Evolutionary conservation across 176 grass and related monocot genomes (phyloP), one percentile per base, ranked within the genome.

Genomic region (Pontederia paniculata): DNA sequence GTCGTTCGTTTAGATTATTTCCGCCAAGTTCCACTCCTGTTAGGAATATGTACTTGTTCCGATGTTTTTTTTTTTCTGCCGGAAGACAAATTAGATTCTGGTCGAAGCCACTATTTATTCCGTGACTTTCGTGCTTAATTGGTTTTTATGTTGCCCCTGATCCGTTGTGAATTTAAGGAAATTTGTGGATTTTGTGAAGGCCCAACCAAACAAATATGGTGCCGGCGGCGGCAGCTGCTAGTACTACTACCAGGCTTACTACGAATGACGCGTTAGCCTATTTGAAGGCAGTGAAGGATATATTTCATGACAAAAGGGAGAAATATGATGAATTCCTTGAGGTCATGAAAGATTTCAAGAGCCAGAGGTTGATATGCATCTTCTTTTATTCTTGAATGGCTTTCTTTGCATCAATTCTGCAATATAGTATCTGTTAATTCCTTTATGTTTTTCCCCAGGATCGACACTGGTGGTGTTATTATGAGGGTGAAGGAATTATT

Each of bases 281-380:
- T 69, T 70, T 98, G 48, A 98, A 91, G 74, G 76, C 62, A 13
- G 93, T 98, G 17, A 98, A 98, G 65, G 93, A 98, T 68, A 98
- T 91, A 75, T 98, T 98, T 77, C 86, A 84, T 58, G 93, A 98
- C 77, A 89, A 88, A 45, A 80, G 88, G 58, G 93, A 86, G 61
- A 98, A 88, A 72, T 98, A 98, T 21, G 93, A 98, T 51, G 93
- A 98, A 63, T 98, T 98, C 73, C 88, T 98, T 23, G 93, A 98
- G 74, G 87, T 98, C 58, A 98, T 98, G 93, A 88, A 88, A 43
- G 93, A 98, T 71, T 98, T 98, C 77, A 98, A 98, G 80, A 88
- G 93, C 58, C 82, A 98, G 78, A 91, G 93, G 93, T 98, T 23
- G n/a, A 37, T 21, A 18, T 49, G 13, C 9, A 41, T 59, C 44